Base-by-base conservation (phyloP, 2,329 filamentous ascomycete genomes). In the Trichophaea hybrida region DNA sequence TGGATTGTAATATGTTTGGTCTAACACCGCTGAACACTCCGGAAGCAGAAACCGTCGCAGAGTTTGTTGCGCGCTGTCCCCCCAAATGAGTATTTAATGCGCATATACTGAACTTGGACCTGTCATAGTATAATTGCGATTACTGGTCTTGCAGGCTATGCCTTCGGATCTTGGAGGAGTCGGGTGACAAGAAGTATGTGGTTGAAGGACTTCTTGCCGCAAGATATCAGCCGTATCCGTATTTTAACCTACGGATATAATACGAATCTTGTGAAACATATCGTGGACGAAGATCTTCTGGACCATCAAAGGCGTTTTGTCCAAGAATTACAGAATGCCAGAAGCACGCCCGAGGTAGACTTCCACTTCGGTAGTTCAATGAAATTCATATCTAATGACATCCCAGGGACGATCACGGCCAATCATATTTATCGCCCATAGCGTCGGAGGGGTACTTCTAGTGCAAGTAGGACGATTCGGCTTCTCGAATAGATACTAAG, bases 191-290 rank as follows among this genome's bases (percentile, higher is more conserved):
- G n/a, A 10, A 43, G 4, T 1, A 43, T 43, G 38, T 43, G 38
- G 38, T 43, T 43, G 38, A 43, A 43, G 4, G 38, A 43, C 38
- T 43, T 43, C 37, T 49, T 58, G n/a, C 55, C 55, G 2, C 6
- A 49, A 34, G 43, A 57, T 35, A 6, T 57, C 5, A n/a, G 38
- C 43, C 31, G 40, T 8, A 43, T 43, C 35, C 53, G 53, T 17
- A 17, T 56, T 40, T 24, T 56, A n/a, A 56, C 38, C 35, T 56
- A 43, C 17, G 53, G 53, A 13, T 56, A 56, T 17, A 56, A 56
- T 43, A 24, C 53, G 8, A 56, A 56, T 10, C 53, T 56, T 17
- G 35, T 24, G 24, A 4, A 17, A 15, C 8, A 50, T 24, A 50
- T 4, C 24, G 46, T 50, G 46, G 46, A 32, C 46, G 46, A 57